Evolutionary conservation across 495 filamentous ascomycete species (phyloP), one percentile per base, ranked within the genome.

Genomic region (Aspergillus kassunensis): DNA sequence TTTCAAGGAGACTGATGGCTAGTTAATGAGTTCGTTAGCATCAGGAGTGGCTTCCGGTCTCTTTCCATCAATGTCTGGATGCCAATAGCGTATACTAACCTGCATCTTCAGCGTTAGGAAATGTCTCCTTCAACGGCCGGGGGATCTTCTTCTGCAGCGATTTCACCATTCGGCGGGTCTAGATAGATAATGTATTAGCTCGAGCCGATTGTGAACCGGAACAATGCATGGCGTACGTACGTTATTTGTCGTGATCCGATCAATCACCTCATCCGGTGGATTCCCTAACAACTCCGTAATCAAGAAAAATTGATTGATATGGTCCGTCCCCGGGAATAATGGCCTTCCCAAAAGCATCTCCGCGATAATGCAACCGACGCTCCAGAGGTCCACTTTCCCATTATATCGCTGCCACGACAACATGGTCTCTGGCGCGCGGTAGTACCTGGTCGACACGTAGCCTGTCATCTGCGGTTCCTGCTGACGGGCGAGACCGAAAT

Each of bases 321-420:
- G 93, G 66, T 98, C 93, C 72, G 97, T 98, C 64, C 93, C 93
- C 0, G 95, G 93, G 77, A 98, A 98, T 5, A 98, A 77, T 23
- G 93, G 95, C 75, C 95, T 96, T 41, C 95, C 95, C 70, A 96
- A 90, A 52, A 98, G 76, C 93, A 98, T 98, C 71, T 98, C 93
- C 39, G 93, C 93, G 62, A 97, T 96, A 61, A 98, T 98, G 72
- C 93, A 98, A 49, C 92, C 93, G 6, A 91, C 91, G 65, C 92
- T 97, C 93, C 93, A 98, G 63, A 98, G 95, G 71, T 98, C 93
- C 41, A 97, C 93, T 76, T 96, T 90, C 24, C 96, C 87, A 60
- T 96, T 93, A 72, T 98, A 98, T 73, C 96, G 96, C 71, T 98
- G 93, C 93, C 93, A 98, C 24, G 93, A 97, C 64, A 98, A 87